Evolutionary conservation across 1,284 basidiomycete species (phyloP), one percentile per base, ranked within the genome.

Genomic region (Ustilago vetiveriae): DNA sequence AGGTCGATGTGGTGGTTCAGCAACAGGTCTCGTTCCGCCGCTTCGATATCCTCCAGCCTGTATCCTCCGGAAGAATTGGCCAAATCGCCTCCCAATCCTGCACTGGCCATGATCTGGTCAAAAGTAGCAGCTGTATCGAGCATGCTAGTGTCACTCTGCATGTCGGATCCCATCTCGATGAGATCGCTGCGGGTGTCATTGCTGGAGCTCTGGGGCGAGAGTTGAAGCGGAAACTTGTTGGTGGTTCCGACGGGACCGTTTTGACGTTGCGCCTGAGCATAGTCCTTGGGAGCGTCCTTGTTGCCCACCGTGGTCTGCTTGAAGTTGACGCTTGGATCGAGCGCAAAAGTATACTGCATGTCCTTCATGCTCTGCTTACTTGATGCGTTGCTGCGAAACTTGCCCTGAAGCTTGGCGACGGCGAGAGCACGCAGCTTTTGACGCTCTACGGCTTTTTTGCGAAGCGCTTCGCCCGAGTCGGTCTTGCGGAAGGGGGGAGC

Each of bases 1-100:
- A 75, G 60, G 26, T 75, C 72, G 42, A 72, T 62, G 32, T 69
- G 54, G 23, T 71, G 70, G 30, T 72, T 65, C 41, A 59, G 52
- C 36, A 59, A 29, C 10, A 75, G 49, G 30, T 75, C 72, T 6
- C 62, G 47, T 38, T 75, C 72, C 4, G 69, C 70, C 3, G 64
- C 69, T 33, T 75, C 69, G 38, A 75, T 72, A 24, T 72, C 69
- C 23, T 72, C 69, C 19, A 75, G 10, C 36, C 56, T 57, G 54
- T 62, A 68, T 21, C 62, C 66, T 13, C 33, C 69, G 5, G 52
- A 37, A 2, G 44, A 19, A 26, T 23, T 56, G 35, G 38, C 32
- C 22, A 54, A 17, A 19, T 49, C 52, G 6, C 49, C 30, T 6
- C 45, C 30, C 10, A 63, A 13, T 6, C 64, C 62, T 21, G 57